Conservation (phyloP, 2,329 filamentous ascomycete genomes). For the Aureobasidium namibiae region DNA sequence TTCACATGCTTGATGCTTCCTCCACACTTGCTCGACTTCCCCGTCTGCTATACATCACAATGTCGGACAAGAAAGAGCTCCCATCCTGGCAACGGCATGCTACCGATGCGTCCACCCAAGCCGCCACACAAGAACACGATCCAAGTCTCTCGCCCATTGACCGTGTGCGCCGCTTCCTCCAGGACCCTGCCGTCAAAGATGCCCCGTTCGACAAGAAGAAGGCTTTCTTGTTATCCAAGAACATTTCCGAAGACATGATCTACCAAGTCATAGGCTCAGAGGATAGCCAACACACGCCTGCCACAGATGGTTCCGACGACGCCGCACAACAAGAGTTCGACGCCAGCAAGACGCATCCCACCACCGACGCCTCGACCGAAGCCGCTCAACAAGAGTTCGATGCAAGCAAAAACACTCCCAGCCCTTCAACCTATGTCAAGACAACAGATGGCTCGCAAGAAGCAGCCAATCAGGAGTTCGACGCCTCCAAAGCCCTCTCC, state of each 20-base stretch:
- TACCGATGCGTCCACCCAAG: neutral
- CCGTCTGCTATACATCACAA: neutral
- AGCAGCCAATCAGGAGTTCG: constrained; percentile 9
- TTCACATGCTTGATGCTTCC: neutral
- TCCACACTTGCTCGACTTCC: neutral
- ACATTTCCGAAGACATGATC: constrained; percentile 59
- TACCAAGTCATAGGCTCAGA: constrained; percentile 47
- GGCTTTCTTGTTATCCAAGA: constrained; percentile 70
- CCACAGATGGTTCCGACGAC: neutral
- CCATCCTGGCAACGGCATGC: constrained; percentile 26
- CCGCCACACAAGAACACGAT: constrained; percentile 7
- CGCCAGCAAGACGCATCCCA: neutral
- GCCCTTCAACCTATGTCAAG: neutral
- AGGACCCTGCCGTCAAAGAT: constrained; percentile 63
- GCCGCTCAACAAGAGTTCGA: constrained; percentile 11
- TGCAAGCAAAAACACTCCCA: neutral
- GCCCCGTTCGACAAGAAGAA: constrained; percentile 64
- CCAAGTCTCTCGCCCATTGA: constrained; percentile 36
- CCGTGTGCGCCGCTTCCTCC: constrained; percentile 66
- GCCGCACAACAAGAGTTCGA: constrained; percentile 6
- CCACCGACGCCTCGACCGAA: neutral
- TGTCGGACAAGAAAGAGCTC: constrained; percentile 24
- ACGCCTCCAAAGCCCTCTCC: constrained; percentile 30
- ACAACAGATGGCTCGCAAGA: constrained; percentile 1
- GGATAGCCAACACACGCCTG: neutral